Base-by-base conservation (phyloP, 2,329 filamentous ascomycete genomes). In the Podosphaera aphanis region DNA sequence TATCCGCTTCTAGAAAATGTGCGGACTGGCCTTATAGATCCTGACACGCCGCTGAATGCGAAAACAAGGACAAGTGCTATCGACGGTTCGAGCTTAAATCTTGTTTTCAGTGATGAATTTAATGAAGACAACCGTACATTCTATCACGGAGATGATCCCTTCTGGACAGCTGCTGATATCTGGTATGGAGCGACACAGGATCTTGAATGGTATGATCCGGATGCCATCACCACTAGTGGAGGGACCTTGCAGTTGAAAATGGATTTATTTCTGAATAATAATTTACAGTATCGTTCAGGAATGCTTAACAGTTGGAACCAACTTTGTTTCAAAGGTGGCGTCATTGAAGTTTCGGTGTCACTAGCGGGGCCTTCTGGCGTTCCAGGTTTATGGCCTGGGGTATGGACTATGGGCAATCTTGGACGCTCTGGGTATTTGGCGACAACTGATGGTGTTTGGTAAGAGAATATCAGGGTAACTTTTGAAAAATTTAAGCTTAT, bases 31-130 rank as follows among this genome's bases (percentile, higher is more conserved):
- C 57, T 72, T 29, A 67, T 73, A 36, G 70, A 73, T 50, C 66
- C 65, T 1, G 65, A 68, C 44, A 73, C 70, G 0, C 70, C 69
- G 2, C 45, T 59, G 3, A 56, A 53, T 29, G 69, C 62, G 15
- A 66, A 59, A 56, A 67, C 60, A 0, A 62, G 63, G 47, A 63
- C 55, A 20, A 65, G 66, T 10, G 59, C 54, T 2, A 56, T 67
- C 20, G 61, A 66, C 47, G 64, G 64, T 6, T 62, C 66, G 25
- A 60, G 61, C 4, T 58, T 68, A 27, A 61, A 64, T 11, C 54
- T 73, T 2, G 68, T 72, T 0, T 73, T 72, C 53, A 71, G 68
- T 48, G 70, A 73, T 48, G 70, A 73, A 49, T 73, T 73, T 57
- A 71, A 71, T 49, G 58, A 62, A 7, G 56, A 64, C 35, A 67